Conservation (phyloP, 2,329 filamentous ascomycete species). For the Ophiostoma perfectum region DNA sequence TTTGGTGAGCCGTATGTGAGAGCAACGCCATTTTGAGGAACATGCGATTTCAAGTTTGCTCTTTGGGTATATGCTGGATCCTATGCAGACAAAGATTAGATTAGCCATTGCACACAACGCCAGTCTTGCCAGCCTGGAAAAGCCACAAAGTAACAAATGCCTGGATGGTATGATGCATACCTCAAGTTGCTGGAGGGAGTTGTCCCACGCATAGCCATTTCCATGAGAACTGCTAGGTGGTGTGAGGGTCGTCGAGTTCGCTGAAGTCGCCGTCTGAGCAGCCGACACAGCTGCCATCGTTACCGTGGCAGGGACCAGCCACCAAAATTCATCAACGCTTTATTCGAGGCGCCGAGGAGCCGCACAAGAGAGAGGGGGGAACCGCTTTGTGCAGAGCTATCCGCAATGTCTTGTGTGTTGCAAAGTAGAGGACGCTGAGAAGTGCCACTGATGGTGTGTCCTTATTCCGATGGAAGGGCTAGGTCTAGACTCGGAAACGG, state of each 20-base stretch:
- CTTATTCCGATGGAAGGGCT: background rate
- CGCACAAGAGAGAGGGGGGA: background rate
- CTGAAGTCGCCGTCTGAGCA: conserved; percentile 38
- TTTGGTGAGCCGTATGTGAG: conserved; percentile 8
- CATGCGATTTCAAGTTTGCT: background rate
- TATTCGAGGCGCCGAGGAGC: conserved; percentile 9
- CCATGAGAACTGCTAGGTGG: conserved; percentile 48
- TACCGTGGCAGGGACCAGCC: conserved; percentile 24
- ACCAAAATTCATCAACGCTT: conserved; percentile 18
- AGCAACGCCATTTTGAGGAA: conserved; percentile 3
- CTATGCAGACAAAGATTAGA: conserved; percentile 15
- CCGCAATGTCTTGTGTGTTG: background rate
- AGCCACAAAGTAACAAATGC: background rate
- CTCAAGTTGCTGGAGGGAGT: conserved; percentile 21
- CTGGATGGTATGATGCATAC: conserved; percentile 20
- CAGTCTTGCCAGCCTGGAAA: background rate
- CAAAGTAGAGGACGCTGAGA: background rate
- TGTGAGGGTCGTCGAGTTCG: conserved; percentile 39
- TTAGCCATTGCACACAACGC: background rate
- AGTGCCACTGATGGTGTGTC: background rate
- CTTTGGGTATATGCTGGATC: conserved; percentile 23
- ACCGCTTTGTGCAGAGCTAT: background rate
- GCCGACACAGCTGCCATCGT: conserved; percentile 51
- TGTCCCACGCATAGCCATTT: conserved; percentile 35
- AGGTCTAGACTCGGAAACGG: background rate